Conservation (phyloP, 176 grass and related monocot genomes). For the Secale cereale region DNA sequence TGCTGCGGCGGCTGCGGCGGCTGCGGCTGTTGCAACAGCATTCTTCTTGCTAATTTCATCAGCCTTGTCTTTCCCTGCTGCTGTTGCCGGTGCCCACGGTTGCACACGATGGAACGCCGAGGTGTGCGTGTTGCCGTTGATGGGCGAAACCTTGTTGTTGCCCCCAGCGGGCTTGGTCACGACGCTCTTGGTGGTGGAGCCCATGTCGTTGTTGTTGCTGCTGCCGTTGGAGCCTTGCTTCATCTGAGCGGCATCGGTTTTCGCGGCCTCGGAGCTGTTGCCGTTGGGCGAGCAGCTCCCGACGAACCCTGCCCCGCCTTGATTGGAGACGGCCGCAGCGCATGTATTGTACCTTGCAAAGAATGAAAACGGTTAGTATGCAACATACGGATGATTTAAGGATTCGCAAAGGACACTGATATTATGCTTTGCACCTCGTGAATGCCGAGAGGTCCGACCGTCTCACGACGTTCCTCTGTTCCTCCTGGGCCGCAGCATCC, state of each 20-base stretch:
- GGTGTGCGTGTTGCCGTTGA: conserved; percentile 47
- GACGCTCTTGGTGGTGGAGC: conserved; percentile 73
- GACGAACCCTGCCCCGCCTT: conserved; percentile 36
- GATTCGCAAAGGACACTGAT: conserved; percentile 47
- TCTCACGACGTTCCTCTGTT: conserved; percentile 59
- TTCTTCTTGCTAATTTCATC: conserved; percentile 23
- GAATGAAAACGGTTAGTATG: conserved; percentile 65
- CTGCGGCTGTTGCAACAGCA: neutral
- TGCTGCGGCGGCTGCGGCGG: too few relatives aligned
- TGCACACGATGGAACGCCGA: conserved; percentile 80
- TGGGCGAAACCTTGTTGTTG: conserved; percentile 44
- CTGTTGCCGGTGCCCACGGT: conserved; percentile 15
- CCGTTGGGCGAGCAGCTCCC: conserved; percentile 62
- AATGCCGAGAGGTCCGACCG: conserved; percentile 69
- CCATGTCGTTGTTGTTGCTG: conserved; percentile 82
- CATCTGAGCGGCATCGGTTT: conserved; percentile 44
- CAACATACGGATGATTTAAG: conserved; percentile 29
- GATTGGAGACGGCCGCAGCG: conserved; percentile 52
- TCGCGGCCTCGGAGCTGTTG: conserved; percentile 73
- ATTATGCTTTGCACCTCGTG: conserved; percentile 78
- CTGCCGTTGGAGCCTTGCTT: conserved; percentile 80
- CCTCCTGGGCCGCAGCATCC: conserved; percentile 35
- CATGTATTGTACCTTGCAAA: conserved; percentile 88
- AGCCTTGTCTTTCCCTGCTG: conserved; percentile 34
- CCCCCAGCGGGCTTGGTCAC: conserved; percentile 36